phyloP scores from a whole-genome alignment of 441 rosid species.

The Adansonia rubrostipa region DNA sequence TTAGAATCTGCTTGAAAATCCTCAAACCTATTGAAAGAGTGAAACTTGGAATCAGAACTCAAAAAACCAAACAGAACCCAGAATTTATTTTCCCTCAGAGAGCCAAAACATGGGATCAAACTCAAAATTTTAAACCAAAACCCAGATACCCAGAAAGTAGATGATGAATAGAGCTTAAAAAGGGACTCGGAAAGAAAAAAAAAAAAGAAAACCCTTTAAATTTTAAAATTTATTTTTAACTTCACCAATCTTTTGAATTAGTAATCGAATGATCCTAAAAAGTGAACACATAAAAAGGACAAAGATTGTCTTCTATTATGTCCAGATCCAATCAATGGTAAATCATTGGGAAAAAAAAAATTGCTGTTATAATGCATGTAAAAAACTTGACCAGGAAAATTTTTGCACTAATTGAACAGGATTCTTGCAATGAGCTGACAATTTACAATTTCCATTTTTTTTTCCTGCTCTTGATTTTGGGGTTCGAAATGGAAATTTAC shows the following conservation, averaged over 20 bases:
- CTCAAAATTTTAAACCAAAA: constrained; percentile 16
- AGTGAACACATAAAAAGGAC: background rate
- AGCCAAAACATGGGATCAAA: constrained; percentile 31
- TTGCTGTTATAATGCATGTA: background rate
- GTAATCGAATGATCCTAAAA: constrained; percentile 4
- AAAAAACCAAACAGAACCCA: constrained; percentile 40
- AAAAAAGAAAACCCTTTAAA: constrained; percentile 28
- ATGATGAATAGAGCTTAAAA: constrained; percentile 17
- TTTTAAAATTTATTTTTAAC: background rate
- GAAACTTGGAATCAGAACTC: constrained; percentile 35
- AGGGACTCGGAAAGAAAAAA: background rate
- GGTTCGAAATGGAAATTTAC: background rate
- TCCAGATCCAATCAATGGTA: constrained; percentile 49
- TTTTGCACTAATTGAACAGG: background rate
- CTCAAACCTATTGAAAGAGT: constrained; percentile 17
- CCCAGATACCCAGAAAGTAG: constrained; percentile 33
- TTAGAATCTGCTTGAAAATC: constrained; percentile 21
- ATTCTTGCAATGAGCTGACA: background rate
- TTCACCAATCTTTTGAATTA: constrained; percentile 23
- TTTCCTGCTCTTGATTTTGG: too few species aligned
- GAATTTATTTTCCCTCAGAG: constrained; percentile 31
- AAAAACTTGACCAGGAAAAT: background rate
- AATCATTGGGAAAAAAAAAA: constrained; percentile 26
- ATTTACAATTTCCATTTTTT: background rate
- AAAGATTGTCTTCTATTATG: background rate